Conservation (phyloP, 441 rosid species). For the Gossypium schwendimanii region DNA sequence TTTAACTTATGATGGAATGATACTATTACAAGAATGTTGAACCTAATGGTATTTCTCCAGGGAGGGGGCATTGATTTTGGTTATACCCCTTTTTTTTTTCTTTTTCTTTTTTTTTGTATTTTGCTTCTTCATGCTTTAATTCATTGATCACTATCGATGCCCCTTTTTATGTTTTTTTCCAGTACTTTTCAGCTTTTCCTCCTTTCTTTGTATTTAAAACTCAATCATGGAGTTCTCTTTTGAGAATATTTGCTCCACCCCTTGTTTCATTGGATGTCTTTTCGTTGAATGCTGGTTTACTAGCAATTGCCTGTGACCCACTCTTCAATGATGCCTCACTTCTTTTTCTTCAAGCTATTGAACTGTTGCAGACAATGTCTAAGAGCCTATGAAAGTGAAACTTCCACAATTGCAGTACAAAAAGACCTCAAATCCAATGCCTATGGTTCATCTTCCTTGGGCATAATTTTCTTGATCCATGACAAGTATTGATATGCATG, state of each 20-base stretch:
- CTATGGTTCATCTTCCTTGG: neutral
- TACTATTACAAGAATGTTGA: slow-evolving; percentile 15
- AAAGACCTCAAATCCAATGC: neutral
- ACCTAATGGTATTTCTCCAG: slow-evolving; percentile 14
- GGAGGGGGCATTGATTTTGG: slow-evolving; percentile 13
- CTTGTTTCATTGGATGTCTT: neutral
- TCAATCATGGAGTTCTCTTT: neutral
- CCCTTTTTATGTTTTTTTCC: neutral
- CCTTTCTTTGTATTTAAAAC: neutral
- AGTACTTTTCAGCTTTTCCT: neutral
- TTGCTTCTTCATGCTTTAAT: slow-evolving; percentile 20
- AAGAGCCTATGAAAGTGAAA: neutral
- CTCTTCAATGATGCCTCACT: neutral
- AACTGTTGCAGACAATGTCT: neutral
- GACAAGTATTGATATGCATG: neutral
- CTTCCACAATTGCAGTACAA: neutral
- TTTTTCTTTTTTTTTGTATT: neutral
- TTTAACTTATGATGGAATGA: slow-evolving; percentile 1
- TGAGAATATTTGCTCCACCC: neutral
- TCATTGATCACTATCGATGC: slow-evolving; percentile 14
- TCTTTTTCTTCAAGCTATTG: neutral
- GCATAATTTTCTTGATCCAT: neutral
- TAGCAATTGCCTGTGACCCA: neutral
- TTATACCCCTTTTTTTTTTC: slow-evolving; percentile 6
- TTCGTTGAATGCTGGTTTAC: neutral